These are phyloP conservation scores for Baudoinia panamericana DNA, from an alignment of 495 filamentous ascomycete genomes.

Conservation along the genomic window DNA sequence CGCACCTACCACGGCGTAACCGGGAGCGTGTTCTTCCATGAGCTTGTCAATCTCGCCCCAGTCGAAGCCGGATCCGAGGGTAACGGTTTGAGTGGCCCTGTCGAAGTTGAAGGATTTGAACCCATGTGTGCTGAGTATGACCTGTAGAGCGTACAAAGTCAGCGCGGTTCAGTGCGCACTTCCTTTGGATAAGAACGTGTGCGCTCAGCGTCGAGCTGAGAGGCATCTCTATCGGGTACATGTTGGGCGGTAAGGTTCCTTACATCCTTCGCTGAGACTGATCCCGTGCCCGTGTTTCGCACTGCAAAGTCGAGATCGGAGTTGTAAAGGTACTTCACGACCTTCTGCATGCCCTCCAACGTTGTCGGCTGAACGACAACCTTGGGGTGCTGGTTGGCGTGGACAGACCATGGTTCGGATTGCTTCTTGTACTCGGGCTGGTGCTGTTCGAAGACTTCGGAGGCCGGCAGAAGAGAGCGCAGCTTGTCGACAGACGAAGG, in stretches of 20 bases:
- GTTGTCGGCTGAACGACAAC: constrained; percentile 22
- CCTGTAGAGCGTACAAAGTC: too few relatives aligned
- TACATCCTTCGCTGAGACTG: constrained; percentile 21
- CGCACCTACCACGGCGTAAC: constrained; percentile 24
- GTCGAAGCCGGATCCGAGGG: constrained; percentile 21
- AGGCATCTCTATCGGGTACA: too few relatives aligned
- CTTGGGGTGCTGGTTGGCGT: constrained; percentile 19
- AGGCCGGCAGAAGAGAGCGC: constrained; percentile 3
- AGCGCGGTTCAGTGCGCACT: too few relatives aligned
- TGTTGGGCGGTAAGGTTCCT: too few relatives aligned
- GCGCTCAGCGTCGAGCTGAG: too few relatives aligned
- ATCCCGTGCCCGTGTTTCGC: constrained; percentile 24
- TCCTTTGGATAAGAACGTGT: too few relatives aligned
- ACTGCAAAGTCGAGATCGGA: constrained; percentile 25
- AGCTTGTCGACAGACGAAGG: not conserved
- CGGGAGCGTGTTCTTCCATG: constrained; percentile 22
- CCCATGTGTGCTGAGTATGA: constrained; percentile 23
- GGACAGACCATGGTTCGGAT: constrained; percentile 18
- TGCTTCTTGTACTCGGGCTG: constrained; percentile 3
- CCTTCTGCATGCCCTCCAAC: constrained; percentile 17
- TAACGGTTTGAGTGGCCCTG: constrained; percentile 14
- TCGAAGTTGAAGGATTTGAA: constrained; percentile 25
- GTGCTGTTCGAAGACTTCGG: constrained; percentile 9
- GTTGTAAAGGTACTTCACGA: constrained; percentile 21
- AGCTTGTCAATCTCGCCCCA: constrained; percentile 22